These are phyloP conservation scores for Coemansia nantahalensis DNA, from an alignment of 192 early-diverging fungal genomes.

Conservation along the genomic window DNA sequence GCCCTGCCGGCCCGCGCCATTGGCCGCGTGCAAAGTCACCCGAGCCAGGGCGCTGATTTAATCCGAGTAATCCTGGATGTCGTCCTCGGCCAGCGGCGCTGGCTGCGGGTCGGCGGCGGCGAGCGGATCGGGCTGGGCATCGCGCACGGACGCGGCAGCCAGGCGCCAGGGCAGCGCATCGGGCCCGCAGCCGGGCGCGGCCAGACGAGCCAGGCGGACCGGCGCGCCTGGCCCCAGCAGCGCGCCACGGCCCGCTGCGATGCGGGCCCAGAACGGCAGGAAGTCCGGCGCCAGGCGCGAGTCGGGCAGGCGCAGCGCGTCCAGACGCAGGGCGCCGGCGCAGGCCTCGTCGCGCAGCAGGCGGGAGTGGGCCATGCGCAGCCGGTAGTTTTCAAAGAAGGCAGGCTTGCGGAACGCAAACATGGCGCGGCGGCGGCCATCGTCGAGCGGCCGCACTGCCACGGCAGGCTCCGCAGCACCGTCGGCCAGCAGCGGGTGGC, in stretches of 20 bases:
- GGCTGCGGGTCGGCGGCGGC: conserved; percentile 3
- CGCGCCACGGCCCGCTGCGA: conserved; percentile 1
- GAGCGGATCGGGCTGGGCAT: not conserved
- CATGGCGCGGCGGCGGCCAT: conserved; percentile 11
- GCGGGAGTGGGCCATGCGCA: not conserved
- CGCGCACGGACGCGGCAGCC: not conserved
- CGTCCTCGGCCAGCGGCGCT: conserved; percentile 45
- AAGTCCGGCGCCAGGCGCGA: conserved; percentile 10
- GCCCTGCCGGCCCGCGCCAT: not conserved
- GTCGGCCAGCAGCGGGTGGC: conserved; percentile 7
- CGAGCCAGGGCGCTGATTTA: not conserved
- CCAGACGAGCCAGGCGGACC: conserved; percentile 1
- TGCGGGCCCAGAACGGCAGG: conserved; percentile 26
- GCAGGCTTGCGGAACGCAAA: conserved; percentile 25
- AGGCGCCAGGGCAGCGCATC: not conserved
- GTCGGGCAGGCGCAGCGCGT: conserved; percentile 8
- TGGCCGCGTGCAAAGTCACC: not conserved
- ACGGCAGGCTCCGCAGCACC: not conserved
- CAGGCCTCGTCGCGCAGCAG: conserved; percentile 10
- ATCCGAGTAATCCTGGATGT: conserved; percentile 47
- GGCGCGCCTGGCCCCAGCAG: not conserved
- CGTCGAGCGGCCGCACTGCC: not conserved
- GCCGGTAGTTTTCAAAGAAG: conserved; percentile 36
- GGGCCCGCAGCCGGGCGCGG: not conserved
- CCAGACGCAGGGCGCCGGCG: conserved; percentile 9